Conservation (phyloP, 768 basidiomycete genomes). For the Suillus variegatus region DNA sequence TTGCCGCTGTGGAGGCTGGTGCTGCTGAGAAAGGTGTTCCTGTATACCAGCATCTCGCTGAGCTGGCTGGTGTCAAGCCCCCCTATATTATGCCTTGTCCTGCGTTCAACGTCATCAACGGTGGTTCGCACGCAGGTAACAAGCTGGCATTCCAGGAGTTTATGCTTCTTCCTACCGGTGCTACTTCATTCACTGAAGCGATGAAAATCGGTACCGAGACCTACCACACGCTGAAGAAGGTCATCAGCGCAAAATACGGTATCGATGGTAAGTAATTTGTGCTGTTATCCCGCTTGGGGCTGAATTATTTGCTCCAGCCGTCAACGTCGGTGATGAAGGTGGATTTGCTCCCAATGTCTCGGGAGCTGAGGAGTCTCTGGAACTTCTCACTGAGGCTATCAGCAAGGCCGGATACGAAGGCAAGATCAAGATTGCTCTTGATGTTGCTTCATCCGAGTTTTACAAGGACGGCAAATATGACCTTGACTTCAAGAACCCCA, state of each 20-base stretch:
- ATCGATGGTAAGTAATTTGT: conserved; percentile 76
- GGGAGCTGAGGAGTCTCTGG: conserved; percentile 96
- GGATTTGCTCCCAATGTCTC: conserved; percentile 99
- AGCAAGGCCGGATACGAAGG: conserved; percentile 98
- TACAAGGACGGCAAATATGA: conserved; percentile 99
- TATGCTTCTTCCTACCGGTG: conserved; percentile 98
- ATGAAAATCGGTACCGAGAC: conserved; percentile 99
- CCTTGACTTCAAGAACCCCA: conserved; percentile 98
- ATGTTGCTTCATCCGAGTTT: conserved; percentile 99
- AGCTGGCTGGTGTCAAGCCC: conserved; percentile 92
- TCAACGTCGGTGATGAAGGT: conserved; percentile 99
- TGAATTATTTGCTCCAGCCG: conserved; percentile 53
- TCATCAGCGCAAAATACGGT: conserved; percentile 98
- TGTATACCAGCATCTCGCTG: conserved; percentile 94
- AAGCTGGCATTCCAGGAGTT: conserved; percentile 99
- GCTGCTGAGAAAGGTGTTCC: conserved; percentile 95
- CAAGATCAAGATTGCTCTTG: conserved; percentile 98
- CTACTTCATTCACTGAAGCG: conserved; percentile 89
- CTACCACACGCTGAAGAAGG: conserved; percentile 98
- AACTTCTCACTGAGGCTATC: conserved; percentile 94
- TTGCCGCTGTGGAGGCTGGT: conserved; percentile 91
- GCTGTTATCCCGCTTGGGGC: conserved; percentile 3
- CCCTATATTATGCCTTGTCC: conserved; percentile 93
- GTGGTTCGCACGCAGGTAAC: conserved; percentile 99
- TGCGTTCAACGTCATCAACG: conserved; percentile 99